Base-by-base conservation (phyloP, 2,329 filamentous ascomycete genomes). In the Byssoonygena ceratinophila region DNA sequence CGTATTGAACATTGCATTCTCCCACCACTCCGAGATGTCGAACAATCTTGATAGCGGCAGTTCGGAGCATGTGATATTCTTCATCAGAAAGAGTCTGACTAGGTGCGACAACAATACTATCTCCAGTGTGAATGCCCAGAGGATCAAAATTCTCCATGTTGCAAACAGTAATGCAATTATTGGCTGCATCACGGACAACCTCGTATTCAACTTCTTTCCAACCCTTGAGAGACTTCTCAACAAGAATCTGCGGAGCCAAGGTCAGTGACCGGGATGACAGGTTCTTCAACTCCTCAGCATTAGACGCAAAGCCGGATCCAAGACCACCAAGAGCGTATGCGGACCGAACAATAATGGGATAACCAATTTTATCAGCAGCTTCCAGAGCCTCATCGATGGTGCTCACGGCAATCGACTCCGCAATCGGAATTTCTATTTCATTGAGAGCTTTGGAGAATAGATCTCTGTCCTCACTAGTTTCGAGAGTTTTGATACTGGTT, bases 201-300 rank as follows among this genome's bases (percentile, higher is more conserved):
- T 97, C 92, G 66, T 97, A 98, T 71, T 98, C 92, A 47, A 96
- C 85, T 72, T 98, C 92, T 74, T 98, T 98, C 92, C 92, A 98
- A 70, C 92, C 92, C 78, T 96, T 97, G 61, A 98, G 82, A 49
- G 89, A 95, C 74, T 97, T 97, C 77, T 98, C 92, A 54, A 98
- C 90, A 67, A 98, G 73, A 64, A 98, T 96, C 71, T 98, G 92
- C 46, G 92, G 91, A 1, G 91, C 91, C 32, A 97, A 80, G 41
- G 90, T 94, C 54, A 98, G 79, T 44, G 91, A 97, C 59, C 88
- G 83, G 57, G 92, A 90, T 59, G 90, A 85, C 78, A 98, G 79
- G 71, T 97, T 89, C 68, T 87, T 84, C 54, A 98, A 82, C 74
- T 98, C 92, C 65, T 96, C 89, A 61, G 85, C 78, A 71, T 95